A percentile compares a stretch with the other conserved stretches of the same genome.
phyloP scores from a whole-genome alignment of 805 yeast species.

The Yamadazyma sp. region DNA sequence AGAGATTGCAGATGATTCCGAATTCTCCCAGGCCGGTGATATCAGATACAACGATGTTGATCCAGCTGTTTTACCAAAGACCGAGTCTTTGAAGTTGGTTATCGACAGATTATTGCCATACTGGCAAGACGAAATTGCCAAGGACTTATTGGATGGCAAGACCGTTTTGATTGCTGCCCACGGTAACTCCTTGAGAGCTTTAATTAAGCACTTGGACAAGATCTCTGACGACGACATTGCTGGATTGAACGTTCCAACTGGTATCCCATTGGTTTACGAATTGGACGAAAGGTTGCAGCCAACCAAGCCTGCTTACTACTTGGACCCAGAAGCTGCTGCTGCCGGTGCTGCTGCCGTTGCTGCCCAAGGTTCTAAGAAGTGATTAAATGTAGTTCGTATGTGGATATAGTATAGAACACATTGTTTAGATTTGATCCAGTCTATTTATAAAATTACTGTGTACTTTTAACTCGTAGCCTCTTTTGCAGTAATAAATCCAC shows the following conservation, averaged over 20 bases:
- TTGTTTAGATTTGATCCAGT: too few species aligned
- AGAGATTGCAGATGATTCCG: constrained; percentile 68
- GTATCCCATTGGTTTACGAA: constrained; percentile 97
- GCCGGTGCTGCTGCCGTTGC: constrained; percentile 99
- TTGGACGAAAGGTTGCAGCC: constrained; percentile 85
- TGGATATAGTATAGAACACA: too few species aligned
- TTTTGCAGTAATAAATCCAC: too few species aligned
- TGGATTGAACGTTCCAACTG: constrained; percentile 95
- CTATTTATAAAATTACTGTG: too few species aligned
- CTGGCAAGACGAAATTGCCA: constrained; percentile 92
- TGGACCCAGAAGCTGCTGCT: constrained; percentile 99
- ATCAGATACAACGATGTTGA: constrained; percentile 82
- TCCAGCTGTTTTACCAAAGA: constrained; percentile 84
- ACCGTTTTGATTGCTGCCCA: constrained; percentile 94
- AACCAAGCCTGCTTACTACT: constrained; percentile 89
- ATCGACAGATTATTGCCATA: constrained; percentile 95
- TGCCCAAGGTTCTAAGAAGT: constrained; percentile 72
- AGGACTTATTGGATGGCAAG: constrained; percentile 81
- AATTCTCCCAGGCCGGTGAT: constrained; percentile 84
- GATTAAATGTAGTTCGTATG: constrained; percentile 12
- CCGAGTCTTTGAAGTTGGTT: constrained; percentile 92
- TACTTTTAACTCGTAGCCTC: too few species aligned
- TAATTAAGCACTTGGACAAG: constrained; percentile 92
- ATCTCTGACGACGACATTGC: constrained; percentile 92
- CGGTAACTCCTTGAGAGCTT: constrained; percentile 97